A percentile compares a stretch with the other conserved stretches of the same genome.
Conservation (phyloP, 164 flowering plant species). For the Dillenia turbinata region DNA sequence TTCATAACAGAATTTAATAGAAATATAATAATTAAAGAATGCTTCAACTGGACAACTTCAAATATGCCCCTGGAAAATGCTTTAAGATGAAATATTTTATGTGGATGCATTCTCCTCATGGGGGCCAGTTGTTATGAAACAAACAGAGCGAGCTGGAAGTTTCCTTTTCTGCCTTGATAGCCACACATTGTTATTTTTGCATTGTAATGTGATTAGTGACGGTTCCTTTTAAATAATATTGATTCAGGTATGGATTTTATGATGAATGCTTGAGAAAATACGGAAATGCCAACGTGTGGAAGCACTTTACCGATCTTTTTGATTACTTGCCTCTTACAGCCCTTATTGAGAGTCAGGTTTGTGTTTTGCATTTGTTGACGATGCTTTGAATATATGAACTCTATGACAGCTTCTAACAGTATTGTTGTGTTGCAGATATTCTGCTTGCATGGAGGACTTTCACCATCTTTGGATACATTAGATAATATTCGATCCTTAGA, state of each 20-base stretch:
- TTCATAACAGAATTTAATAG: too few relatives aligned
- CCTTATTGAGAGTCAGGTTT: constrained; percentile 83
- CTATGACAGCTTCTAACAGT: constrained; percentile 5
- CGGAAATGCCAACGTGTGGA: constrained; percentile 92
- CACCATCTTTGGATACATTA: constrained; percentile 81
- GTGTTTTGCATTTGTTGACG: not conserved
- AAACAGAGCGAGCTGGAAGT: too few relatives aligned
- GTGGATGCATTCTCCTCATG: too few relatives aligned
- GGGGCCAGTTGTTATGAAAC: too few relatives aligned
- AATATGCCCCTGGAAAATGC: too few relatives aligned
- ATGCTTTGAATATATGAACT: not conserved
- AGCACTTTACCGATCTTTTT: constrained; percentile 81
- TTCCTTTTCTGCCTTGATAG: too few relatives aligned
- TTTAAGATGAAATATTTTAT: too few relatives aligned
- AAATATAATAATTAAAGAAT: too few relatives aligned
- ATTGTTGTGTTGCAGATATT: constrained; percentile 37
- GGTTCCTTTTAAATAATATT: too few relatives aligned
- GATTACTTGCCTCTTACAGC: constrained; percentile 83
- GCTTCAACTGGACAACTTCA: too few relatives aligned
- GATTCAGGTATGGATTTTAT: constrained; percentile 64
- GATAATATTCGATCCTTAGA: constrained; percentile 78
- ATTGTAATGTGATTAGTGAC: too few relatives aligned
- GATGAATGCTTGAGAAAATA: constrained; percentile 75
- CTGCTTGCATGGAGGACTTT: constrained; percentile 88
- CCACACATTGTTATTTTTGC: too few relatives aligned